These are phyloP conservation scores for Vanilla planifolia DNA, from an alignment of 106 monocot genomes.

Conservation along the genomic window DNA sequence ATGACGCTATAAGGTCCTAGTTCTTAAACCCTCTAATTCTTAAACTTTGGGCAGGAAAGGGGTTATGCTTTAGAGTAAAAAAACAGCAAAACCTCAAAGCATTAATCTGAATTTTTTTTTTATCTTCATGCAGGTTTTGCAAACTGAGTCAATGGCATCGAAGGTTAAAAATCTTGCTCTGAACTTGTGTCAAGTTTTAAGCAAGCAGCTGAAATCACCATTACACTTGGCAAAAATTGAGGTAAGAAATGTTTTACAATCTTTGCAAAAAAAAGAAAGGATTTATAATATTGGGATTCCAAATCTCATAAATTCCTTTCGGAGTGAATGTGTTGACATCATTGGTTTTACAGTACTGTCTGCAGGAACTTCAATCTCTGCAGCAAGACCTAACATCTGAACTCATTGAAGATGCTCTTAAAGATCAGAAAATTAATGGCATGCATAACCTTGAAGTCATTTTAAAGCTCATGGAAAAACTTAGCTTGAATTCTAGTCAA, in stretches of 20 bases:
- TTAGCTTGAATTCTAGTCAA: constrained; percentile 51
- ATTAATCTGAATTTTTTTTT: not conserved
- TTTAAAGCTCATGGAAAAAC: constrained; percentile 43
- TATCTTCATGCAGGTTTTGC: constrained; percentile 40
- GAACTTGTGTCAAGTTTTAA: constrained; percentile 40
- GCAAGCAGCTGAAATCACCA: constrained; percentile 27
- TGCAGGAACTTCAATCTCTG: constrained; percentile 51
- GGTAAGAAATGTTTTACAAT: too few relatives aligned
- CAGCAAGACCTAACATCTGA: constrained; percentile 37
- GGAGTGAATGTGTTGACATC: not conserved
- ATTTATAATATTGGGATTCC: too few relatives aligned
- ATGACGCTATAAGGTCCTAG: too few relatives aligned
- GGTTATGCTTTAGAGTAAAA: too few relatives aligned
- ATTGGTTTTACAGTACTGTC: constrained; percentile 32
- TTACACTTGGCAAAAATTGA: constrained; percentile 27
- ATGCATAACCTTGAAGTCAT: constrained; percentile 26
- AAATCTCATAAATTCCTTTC: not conserved
- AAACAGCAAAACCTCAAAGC: not conserved
- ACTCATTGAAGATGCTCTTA: constrained; percentile 43
- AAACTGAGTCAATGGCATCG: constrained; percentile 33
- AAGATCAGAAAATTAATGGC: constrained; percentile 41
- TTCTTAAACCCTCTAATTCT: not conserved
- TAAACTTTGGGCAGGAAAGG: not conserved
- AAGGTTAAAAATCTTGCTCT: constrained; percentile 40
- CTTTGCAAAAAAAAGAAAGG: too few relatives aligned